Evolutionary conservation across 345 rosid genomes (phyloP), one percentile per base, ranked within the genome.

Genomic region (Bruguiera sexangula): DNA sequence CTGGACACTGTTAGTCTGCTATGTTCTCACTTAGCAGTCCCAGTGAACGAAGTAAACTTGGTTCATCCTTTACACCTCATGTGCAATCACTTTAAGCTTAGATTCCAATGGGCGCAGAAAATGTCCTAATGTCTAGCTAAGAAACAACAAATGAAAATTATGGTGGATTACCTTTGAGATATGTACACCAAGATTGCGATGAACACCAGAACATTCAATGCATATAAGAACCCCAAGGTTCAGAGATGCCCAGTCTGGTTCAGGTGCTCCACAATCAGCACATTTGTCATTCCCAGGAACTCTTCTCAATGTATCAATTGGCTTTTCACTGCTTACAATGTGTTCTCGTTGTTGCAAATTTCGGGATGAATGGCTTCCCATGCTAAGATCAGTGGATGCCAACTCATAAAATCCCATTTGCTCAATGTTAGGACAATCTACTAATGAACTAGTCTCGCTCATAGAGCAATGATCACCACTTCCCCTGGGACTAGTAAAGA

Each of bases 201-300:
- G 96, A 69, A 86, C 75, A 70, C 96, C 93, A 53, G 96, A 89
- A 73, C 96, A 87, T 61, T 87, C 87, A 27, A 89, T 89, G 80
- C 96, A 89, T 59, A 89, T 82, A 73, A 89, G 91, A 58, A 87
- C 71, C 72, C 93, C 93, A 2, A 89, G 88, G 75, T 89, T 89
- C 67, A 89, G 76, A 69, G 96, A 89, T 66, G 96, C 96, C 93
- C 93, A 89, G 64, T 89, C 96, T 46, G 96, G 96, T 70, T 86
- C 96, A 57, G 89, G 83, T 67, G 88, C 88, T 65, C 89, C 83
- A 72, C 96, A 89, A 67, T 89, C 96, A 60, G 91, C 96, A 76
- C 96, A 89, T 75, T 74, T 82, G 67, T 85, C 88, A 73, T 87
- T 89, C 53, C 96, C 96, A 18, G 80, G 68, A 8, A 87, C 91